These are phyloP conservation scores for Phragmites australis DNA, from an alignment of 176 grass and related monocot species.

Conservation along the genomic window DNA sequence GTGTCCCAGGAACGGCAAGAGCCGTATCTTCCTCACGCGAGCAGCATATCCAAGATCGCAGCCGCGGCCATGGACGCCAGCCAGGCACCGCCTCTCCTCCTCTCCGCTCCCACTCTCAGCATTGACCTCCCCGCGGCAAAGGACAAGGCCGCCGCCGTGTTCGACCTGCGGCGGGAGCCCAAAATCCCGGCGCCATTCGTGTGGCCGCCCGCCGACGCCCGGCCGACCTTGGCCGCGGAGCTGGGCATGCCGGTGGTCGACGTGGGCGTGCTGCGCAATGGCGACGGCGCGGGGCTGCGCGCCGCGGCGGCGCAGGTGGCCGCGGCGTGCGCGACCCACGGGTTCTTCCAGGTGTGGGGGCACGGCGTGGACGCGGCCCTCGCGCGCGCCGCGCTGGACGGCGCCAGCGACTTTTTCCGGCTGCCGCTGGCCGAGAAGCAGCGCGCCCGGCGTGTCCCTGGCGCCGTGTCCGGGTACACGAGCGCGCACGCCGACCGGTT, in stretches of 20 bases:
- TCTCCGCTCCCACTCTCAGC: background rate
- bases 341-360: slow-evolving; percentile 86
- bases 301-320: slow-evolving; percentile 51
- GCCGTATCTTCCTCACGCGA: slow-evolving; percentile 14
- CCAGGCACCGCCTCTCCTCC: slow-evolving; percentile 32
- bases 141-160: slow-evolving; percentile 24
- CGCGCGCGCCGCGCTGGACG: slow-evolving; percentile 40
- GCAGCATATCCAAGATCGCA: slow-evolving; percentile 5
- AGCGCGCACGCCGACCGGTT: slow-evolving; percentile 88
- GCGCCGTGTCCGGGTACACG: slow-evolving; percentile 75
- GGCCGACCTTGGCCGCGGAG: background rate
- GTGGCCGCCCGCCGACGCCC: slow-evolving; percentile 57
- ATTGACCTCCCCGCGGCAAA: slow-evolving; percentile 39
- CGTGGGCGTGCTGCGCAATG: slow-evolving; percentile 56
- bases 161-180: slow-evolving; percentile 42
- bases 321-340: slow-evolving; percentile 56
- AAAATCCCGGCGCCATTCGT: slow-evolving; percentile 76
- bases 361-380: slow-evolving; percentile 60
- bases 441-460: slow-evolving; percentile 54
- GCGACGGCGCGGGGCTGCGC: slow-evolving; percentile 38
- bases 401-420: slow-evolving; percentile 62
- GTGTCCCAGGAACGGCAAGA: slow-evolving; percentile 41
- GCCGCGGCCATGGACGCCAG: slow-evolving; percentile 46
- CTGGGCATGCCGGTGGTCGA: slow-evolving; percentile 67
- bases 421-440: slow-evolving; percentile 63